Conservation (phyloP, 73 alveolate genomes). For the Paramecium sexaurelia region DNA sequence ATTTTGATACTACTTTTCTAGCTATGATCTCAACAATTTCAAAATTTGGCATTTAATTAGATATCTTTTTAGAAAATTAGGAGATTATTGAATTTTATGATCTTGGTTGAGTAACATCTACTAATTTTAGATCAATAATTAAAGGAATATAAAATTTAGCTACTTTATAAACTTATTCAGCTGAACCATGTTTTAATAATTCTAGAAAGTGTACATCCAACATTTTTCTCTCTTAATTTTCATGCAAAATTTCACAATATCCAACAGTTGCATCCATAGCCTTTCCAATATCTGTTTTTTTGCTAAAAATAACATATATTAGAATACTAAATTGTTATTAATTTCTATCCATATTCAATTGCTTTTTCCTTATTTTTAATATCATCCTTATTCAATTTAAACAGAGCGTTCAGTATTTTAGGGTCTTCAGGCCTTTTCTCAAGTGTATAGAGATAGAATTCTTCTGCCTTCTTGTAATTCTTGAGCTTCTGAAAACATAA, state of each 20-base stretch:
- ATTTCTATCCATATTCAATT: background rate
- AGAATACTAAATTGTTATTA: conserved; percentile 17
- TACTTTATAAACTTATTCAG: background rate
- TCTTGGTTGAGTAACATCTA: background rate
- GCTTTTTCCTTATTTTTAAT: conserved; percentile 33
- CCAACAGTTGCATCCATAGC: conserved; percentile 19
- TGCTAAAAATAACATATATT: background rate
- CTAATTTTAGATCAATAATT: background rate
- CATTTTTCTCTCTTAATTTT: background rate
- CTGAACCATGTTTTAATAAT: background rate
- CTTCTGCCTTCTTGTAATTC: background rate
- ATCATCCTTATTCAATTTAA: conserved; percentile 45
- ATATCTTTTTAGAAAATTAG: background rate
- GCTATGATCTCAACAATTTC: background rate
- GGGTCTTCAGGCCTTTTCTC: conserved; percentile 29
- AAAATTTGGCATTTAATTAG: background rate
- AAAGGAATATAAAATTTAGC: conserved; percentile 34
- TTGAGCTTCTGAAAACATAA: background rate
- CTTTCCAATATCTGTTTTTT: conserved; percentile 35
- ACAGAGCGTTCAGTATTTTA: background rate
- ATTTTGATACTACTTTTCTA: background rate
- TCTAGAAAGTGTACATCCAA: conserved; percentile 13
- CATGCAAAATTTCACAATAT: background rate
- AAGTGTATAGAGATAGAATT: background rate
- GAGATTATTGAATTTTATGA: background rate